Conservation (phyloP, 306 rosid species). For the Ammopiptanthus mongolicus region DNA sequence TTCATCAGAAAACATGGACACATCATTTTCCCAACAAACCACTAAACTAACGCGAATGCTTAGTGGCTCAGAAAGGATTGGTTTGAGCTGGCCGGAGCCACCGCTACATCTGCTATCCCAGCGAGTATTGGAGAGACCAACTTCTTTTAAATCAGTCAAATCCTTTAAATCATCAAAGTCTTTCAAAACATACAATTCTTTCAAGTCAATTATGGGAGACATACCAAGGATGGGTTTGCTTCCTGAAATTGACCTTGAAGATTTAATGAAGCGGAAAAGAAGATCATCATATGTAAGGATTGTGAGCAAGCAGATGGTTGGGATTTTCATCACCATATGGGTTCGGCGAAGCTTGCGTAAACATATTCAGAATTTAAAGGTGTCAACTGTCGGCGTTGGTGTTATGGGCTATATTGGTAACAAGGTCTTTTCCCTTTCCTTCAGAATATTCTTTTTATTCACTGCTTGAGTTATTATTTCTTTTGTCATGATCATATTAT, state of each 20-base stretch:
- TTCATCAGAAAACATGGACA: constrained; percentile 32
- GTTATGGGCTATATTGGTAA: constrained; percentile 98
- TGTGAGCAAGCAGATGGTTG: constrained; percentile 99
- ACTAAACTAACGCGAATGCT: constrained; percentile 65
- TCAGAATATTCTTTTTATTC: background rate
- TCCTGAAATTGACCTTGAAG: constrained; percentile 79
- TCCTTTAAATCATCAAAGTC: constrained; percentile 74
- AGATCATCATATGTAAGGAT: constrained; percentile 82
- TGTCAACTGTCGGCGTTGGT: constrained; percentile 98
- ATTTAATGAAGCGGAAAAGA: constrained; percentile 76
- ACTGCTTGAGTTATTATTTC: background rate
- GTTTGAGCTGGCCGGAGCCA: constrained; percentile 97
- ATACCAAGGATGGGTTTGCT: constrained; percentile 44
- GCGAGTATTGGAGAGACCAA: constrained; percentile 55
- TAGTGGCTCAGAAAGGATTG: constrained; percentile 88
- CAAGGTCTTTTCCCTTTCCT: constrained; percentile 62
- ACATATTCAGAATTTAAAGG: constrained; percentile 86
- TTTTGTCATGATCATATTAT: background rate
- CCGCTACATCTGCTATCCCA: constrained; percentile 73
- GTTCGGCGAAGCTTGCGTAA: constrained; percentile 90
- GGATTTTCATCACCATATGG: constrained; percentile 89
- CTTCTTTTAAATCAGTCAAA: constrained; percentile 58
- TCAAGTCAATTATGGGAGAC: constrained; percentile 58
- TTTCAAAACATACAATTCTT: constrained; percentile 52
- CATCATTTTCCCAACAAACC: constrained; percentile 34